Base-by-base conservation (phyloP, 306 rosid species). In the Aeschynomene evenia region DNA sequence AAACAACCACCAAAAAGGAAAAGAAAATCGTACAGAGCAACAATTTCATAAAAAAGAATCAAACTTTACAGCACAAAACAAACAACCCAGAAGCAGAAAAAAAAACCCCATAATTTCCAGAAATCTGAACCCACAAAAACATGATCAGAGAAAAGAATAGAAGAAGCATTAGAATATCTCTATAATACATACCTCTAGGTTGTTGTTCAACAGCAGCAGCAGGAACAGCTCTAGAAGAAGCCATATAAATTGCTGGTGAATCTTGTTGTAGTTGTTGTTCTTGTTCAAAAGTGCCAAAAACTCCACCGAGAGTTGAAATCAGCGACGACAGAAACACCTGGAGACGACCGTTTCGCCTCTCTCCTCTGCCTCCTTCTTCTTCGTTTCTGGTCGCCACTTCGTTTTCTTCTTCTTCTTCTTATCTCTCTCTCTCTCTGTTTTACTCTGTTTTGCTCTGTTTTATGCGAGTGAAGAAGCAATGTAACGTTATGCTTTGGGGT, bases 261-360 rank as follows among this genome's bases (percentile, higher is more conserved):
- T 45, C 51, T 45, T 45, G 20, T 45, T 45, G 9, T 53, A 79
- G 86, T 77, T 45, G 20, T 45, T 45, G 20, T 45, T 45, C 20
- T 53, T 81, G 86, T 77, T 86, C 85, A 67, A 67, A 40, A 49
- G 18, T 67, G 43, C 89, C 69, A 2, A 91, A 85, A 81, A 91
- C 89, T 49, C 92, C 96, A 16, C 89, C 94, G 63, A 91, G 67
- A 62, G 80, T 89, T 0, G 94, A 84, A 52, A 91, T 77, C 67
- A 91, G 46, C 9, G 96, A 85, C 67, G 86, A 79, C 46, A 91
- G 66, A 80, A 91, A 87, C 72, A 73, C 83, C 43, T 76, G 86
- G 74, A 91, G 87, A 50, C 97, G 82, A 79, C 88, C 75, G 78
- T 83, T 83, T 49, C 74, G 82, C 57, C 80, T 74, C 88, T 88